Base-by-base conservation (phyloP, 1,284 basidiomycete genomes). In the Apiotrichum veenhuisii region DNA sequence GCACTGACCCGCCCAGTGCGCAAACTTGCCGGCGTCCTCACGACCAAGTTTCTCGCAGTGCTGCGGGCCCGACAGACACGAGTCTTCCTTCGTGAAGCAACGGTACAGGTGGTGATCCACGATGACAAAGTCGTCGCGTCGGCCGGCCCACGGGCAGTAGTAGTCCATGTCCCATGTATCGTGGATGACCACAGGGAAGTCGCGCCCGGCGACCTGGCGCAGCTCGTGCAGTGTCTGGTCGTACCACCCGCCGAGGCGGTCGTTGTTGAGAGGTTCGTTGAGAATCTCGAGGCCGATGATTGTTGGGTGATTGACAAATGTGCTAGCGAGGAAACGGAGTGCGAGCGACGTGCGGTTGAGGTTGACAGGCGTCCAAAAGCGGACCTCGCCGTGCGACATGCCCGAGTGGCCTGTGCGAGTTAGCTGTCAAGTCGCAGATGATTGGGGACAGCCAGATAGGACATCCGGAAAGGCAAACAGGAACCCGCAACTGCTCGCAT, bases 51-150 rank as follows among this genome's bases (percentile, higher is more conserved):
- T 65, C 14, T 65, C 59, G 7, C 84, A 80, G 68, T 90, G 88
- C 50, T 84, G 80, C 12, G 81, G 73, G 0, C 83, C 87, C 1
- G 82, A 74, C 5, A 82, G 84, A n/a, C 1, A 68, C 64, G 30
- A 79, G 72, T 93, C 91, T 5, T 79, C 76, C 9, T 64, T 12
- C 64, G 66, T 22, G 54, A 74, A 76, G 58, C 88, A 91, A 36
- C 91, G 83, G 71, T 93, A 94, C 22, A 93, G 81, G 71, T 93
- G 91, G 67, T 92, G 87, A 75, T 94, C 91, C 30, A 90, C 77
- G 18, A 87, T 84, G 18, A 85, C 78, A 33, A 85, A 84, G 26
- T 77, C 75, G 17, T 76, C 58, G 23, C 64, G 71, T 52, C 47
- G 66, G 37, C 69, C 77, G 62, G 85, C 77, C 68, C 81, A 87